Percentiles rank a stretch among this genome's conserved stretches.
phyloP scores from a whole-genome alignment of 1,284 basidiomycete genomes.

The Porodaedalea pini region DNA sequence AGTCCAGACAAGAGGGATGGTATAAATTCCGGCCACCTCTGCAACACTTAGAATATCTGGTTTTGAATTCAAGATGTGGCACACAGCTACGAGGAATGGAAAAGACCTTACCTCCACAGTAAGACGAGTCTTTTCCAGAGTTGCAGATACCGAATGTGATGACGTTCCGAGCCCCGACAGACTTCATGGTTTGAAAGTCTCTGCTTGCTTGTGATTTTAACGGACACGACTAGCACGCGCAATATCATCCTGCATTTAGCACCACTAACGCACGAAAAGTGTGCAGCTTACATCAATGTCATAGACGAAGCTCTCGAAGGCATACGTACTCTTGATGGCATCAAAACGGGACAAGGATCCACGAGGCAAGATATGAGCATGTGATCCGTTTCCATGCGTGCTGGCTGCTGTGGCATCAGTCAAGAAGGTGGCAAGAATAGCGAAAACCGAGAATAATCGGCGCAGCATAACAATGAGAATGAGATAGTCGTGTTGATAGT shows the following conservation, averaged over 20 bases:
- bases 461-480: neutral
- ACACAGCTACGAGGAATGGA: neutral
- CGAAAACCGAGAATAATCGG: neutral
- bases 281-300: slow-evolving; percentile 13
- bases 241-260: neutral
- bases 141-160: slow-evolving; percentile 19
- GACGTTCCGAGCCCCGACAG: slow-evolving; percentile 17
- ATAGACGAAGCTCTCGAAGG: slow-evolving; percentile 18
- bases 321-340: slow-evolving; percentile 15
- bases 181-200: slow-evolving; percentile 16
- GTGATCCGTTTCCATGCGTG: neutral
- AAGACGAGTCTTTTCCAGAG: slow-evolving; percentile 11
- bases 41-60: slow-evolving; percentile 14
- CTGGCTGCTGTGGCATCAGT: neutral
- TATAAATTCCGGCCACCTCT: slow-evolving; percentile 13
- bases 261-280: neutral
- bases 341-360: neutral
- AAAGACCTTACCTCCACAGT: slow-evolving; percentile 5
- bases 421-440: neutral
- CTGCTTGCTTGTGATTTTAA: neutral
- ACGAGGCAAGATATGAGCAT: neutral
- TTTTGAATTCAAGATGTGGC: neutral
- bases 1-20: slow-evolving; percentile 19
- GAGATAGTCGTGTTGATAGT: too few species aligned
- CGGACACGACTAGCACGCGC: slow-evolving; percentile 6